Evolutionary conservation across 2,329 filamentous ascomycete species (phyloP).

Genomic region (Hymenoscyphus fructigenus): DNA sequence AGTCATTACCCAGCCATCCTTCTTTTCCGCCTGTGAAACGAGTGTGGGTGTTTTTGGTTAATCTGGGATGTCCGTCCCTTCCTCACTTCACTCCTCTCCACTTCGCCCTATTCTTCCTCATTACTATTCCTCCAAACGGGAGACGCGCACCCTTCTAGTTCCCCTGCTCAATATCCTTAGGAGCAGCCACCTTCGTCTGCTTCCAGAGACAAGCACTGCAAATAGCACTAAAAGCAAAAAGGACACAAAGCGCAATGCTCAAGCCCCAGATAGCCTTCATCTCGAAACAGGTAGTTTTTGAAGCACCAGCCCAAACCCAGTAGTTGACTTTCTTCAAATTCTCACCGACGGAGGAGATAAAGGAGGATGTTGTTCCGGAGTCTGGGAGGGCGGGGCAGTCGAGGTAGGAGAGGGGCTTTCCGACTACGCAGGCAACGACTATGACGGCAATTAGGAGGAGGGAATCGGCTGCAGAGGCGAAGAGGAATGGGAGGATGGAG

Average conservation of each 20-base stretch:
- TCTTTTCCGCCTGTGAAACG: not conserved
- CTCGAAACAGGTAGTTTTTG: conserved; percentile 70
- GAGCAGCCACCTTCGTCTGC: conserved; percentile 18
- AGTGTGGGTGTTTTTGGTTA: not conserved
- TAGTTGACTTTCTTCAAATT: conserved; percentile 46
- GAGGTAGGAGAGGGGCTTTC: conserved; percentile 76
- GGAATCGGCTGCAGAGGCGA: conserved; percentile 64
- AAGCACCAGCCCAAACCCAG: conserved; percentile 50
- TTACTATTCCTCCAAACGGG: too few species aligned
- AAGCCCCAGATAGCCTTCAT: conserved; percentile 88
- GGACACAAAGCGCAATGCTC: conserved; percentile 72
- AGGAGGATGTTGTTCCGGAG: conserved; percentile 44
- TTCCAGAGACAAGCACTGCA: conserved; percentile 60
- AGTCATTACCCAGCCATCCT: conserved; percentile 14
- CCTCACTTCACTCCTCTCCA: not conserved
- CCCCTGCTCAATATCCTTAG: conserved; percentile 26
- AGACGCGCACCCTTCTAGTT: not conserved
- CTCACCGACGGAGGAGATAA: conserved; percentile 44
- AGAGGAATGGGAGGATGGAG: conserved; percentile 70
- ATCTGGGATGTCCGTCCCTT: not conserved
- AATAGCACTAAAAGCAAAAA: conserved; percentile 64
- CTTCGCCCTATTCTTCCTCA: not conserved
- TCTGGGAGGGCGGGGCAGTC: conserved; percentile 60
- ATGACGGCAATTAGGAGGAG: conserved; percentile 74
- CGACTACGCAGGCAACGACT: conserved; percentile 73